A percentile compares a stretch with the other conserved stretches of the same genome.
Evolutionary conservation across 2,329 filamentous ascomycete genomes (phyloP).

Genomic region (Hypoxylon sp.): DNA sequence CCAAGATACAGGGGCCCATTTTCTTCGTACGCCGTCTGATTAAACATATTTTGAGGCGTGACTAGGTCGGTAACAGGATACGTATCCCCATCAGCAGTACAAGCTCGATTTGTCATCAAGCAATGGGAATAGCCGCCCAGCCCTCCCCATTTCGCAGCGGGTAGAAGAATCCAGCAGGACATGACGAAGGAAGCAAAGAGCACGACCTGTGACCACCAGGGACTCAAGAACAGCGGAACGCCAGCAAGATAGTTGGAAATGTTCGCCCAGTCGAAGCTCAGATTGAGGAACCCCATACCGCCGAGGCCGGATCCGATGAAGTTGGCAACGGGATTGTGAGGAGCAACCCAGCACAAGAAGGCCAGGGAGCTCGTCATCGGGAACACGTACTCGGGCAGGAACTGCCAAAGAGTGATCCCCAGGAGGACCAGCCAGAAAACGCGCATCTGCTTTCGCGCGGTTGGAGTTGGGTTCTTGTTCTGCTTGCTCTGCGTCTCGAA

Average conservation of each 20-base stretch:
- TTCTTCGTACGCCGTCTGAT: slow-evolving; percentile 61
- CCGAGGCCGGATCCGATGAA: slow-evolving; percentile 72
- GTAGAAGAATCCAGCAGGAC: slow-evolving; percentile 70
- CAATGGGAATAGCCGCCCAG: slow-evolving; percentile 64
- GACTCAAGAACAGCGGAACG: slow-evolving; percentile 62
- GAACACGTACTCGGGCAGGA: slow-evolving; percentile 71
- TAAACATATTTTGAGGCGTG: slow-evolving; percentile 60
- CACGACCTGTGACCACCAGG: slow-evolving; percentile 70
- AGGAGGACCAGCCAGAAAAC: slow-evolving; percentile 68
- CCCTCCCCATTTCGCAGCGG: slow-evolving; percentile 69
- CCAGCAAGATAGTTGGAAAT: slow-evolving; percentile 63
- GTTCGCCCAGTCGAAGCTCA: slow-evolving; percentile 72
- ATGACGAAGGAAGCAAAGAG: slow-evolving; percentile 67
- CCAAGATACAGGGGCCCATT: slow-evolving; percentile 69
- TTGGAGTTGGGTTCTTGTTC: slow-evolving; percentile 61
- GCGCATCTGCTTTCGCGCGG: slow-evolving; percentile 66
- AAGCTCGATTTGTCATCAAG: slow-evolving; percentile 70
- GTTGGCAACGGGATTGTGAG: slow-evolving; percentile 67
- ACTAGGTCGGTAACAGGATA: slow-evolving; percentile 60
- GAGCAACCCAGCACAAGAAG: slow-evolving; percentile 74
- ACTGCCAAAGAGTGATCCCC: slow-evolving; percentile 70
- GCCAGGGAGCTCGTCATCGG: slow-evolving; percentile 70
- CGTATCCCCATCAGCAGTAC: slow-evolving; percentile 61
- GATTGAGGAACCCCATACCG: slow-evolving; percentile 71
- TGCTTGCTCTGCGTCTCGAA: slow-evolving; percentile 69